Conservation (phyloP, 2,329 filamentous ascomycete genomes). For the Sporothrix humicola region DNA sequence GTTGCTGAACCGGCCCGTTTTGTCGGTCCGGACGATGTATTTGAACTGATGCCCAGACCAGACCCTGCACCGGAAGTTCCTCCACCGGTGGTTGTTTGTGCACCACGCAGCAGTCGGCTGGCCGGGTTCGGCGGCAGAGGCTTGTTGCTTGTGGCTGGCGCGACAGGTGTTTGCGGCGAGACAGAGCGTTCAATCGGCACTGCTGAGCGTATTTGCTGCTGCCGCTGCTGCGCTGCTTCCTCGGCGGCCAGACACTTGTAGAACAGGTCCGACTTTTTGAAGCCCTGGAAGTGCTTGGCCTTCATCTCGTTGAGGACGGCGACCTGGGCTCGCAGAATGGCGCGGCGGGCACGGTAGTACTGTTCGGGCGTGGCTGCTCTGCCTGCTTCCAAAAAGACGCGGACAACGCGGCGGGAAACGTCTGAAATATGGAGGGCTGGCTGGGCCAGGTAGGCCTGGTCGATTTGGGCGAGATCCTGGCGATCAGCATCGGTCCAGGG, state of each 20-base stretch:
- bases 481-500: conserved; percentile 85
- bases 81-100: conserved; percentile 10
- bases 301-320: conserved; percentile 84
- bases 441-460: conserved; percentile 84
- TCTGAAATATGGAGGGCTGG: conserved; percentile 79
- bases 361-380: conserved; percentile 76
- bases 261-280: conserved; percentile 91
- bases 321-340: conserved; percentile 82
- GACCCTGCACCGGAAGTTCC: neutral
- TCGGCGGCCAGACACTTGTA: conserved; percentile 95
- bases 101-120: neutral
- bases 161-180: neutral
- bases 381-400: conserved; percentile 78
- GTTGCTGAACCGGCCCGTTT: conserved; percentile 55
- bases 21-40: conserved; percentile 34
- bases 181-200: neutral
- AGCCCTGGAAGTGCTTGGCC: conserved; percentile 77
- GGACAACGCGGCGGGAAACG: conserved; percentile 71
- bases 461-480: conserved; percentile 86
- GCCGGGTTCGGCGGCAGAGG: conserved; percentile 18
- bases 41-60: neutral
- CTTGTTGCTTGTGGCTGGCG: conserved; percentile 3
- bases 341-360: conserved; percentile 80
- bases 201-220: conserved; percentile 4
- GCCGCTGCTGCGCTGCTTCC: conserved; percentile 57